Evolutionary conservation across 23 red algal species (phyloP).

Genomic region (Rhodosorus marinus): DNA sequence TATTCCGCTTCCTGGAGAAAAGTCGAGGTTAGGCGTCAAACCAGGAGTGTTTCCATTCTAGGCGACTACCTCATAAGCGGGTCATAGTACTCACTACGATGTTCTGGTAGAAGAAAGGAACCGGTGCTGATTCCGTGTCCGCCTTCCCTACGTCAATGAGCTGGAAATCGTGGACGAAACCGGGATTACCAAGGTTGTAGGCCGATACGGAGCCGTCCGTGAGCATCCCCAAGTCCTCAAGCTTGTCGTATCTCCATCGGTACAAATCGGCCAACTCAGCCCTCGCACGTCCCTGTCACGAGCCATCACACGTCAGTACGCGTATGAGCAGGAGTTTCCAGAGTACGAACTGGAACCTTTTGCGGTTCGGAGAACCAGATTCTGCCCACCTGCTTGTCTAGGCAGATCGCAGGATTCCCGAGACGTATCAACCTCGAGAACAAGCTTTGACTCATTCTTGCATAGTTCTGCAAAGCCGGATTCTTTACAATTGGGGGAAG

Average conservation of each 20-base stretch:
- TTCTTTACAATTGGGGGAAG: neutral
- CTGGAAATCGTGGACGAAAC: neutral
- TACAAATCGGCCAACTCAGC: neutral
- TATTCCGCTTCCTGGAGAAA: neutral
- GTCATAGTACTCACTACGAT: too few relatives aligned
- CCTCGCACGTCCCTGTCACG: neutral
- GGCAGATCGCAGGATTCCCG: neutral
- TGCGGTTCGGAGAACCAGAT: neutral
- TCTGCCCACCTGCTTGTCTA: neutral
- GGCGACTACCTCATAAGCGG: too few relatives aligned
- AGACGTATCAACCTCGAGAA: neutral
- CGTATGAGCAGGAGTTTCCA: neutral
- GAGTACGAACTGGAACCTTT: neutral
- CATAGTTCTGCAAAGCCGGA: neutral
- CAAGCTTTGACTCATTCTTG: neutral
- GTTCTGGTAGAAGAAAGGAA: neutral
- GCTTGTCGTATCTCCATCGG: too few relatives aligned
- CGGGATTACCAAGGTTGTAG: neutral
- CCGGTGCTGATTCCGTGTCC: neutral
- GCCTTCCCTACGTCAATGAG: neutral
- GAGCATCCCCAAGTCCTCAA: too few relatives aligned
- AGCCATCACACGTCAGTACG: neutral
- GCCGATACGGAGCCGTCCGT: neutral
- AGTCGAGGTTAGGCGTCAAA: too few relatives aligned
- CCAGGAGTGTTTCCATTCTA: too few relatives aligned